Evolutionary conservation across 805 yeast genomes (phyloP), one percentile per base, ranked within the genome.

Genomic region (Metschnikowia gruessii): DNA sequence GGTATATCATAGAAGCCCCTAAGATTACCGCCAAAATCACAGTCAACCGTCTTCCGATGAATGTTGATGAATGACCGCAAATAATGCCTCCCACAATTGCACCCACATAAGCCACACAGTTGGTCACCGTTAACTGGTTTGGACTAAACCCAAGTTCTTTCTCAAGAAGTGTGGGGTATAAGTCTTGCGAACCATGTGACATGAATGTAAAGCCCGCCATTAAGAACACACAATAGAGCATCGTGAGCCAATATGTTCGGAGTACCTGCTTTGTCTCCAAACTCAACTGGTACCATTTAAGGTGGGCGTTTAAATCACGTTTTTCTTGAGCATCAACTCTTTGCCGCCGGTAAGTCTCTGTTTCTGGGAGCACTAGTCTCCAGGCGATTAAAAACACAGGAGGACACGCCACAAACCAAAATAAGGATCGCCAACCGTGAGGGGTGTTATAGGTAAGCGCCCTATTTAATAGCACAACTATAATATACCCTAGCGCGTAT

Each of bases 401-500:
- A 11, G 83, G 79, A 39, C 85, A 84, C n/a, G 87, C 81, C 49
- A 82, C 77, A 55, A 83, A 81, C 83, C 86, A 82, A 62, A 80
- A 82, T 50, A 83, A 61, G 2, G 84, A 74, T 63, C 86, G 75
- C 89, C 90, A 83, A 0, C 70, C 66, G 52, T 82, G 78, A 0
- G 68, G 55, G 2, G 82, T 68, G 49, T 74, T 76, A 52, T 49
- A 51, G 11, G 55, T 53, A 35, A 83, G 76, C 35, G 85, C 85
- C 59, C 89, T 71, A 50, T 78, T 77, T 67, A 82, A 83, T 19
- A 82, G 70, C 42, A 82, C 86, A 4, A 81, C 87, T 48, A 83
- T 59, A 22, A 83, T 65, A 56, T 82, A 83, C 18, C 89, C 90
- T 39, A 83, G 74, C 1, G 86, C 82, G 55, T 83, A 88, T 49